Evolutionary conservation across 768 basidiomycete genomes (phyloP), one percentile per base, ranked within the genome.

Genomic region (Cantharellus cinnabarinus): DNA sequence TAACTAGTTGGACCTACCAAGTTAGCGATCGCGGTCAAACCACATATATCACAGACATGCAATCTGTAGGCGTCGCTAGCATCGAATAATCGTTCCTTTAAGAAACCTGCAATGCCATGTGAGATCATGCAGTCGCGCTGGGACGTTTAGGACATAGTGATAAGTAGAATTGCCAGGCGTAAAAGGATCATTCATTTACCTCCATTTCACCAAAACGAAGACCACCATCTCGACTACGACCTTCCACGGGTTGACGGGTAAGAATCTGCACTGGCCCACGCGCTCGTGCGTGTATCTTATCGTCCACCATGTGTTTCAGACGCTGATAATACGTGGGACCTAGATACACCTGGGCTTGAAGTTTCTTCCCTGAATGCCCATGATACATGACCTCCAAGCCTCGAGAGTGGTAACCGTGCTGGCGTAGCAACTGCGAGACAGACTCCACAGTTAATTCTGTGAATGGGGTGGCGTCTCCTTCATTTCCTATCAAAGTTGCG

Each of bases 121-220:
- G 95, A 95, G 62, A 99, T 94, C 95, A 99, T 99, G 70, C 95
- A 98, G 79, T 97, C 94, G 70, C 90, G 88, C 69, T 70, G 44
- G 40, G 52, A 10, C 52, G 52, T 7, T 54, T 0, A 54, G 52
- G 52, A 54, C 29, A 48, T 10, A 48, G 41, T 7, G 51, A 44
- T n/a, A 61, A 42, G 29, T 10, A 58, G n/a, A 51, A 38, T 3
- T 14, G 41, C 50, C 51, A 60, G 58, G 42, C 40, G 56, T 20
- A 40, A 40, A 3, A 3, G 42, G 4, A 58, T 42, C 39, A 41
- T 29, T 38, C 15, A 62, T 38, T 37, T 37, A 71, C 68, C 70
- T 99, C 95, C 95, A 99, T 99, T 78, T 99, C 95, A 76, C 95
- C 95, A 76, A 99, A 99, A 67, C 95, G 90, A 63, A 99, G 73